Evolutionary conservation across 1,284 basidiomycete species (phyloP), one percentile per base, ranked within the genome.

Genomic region (Austroboletus olivaceoglutinosus): DNA sequence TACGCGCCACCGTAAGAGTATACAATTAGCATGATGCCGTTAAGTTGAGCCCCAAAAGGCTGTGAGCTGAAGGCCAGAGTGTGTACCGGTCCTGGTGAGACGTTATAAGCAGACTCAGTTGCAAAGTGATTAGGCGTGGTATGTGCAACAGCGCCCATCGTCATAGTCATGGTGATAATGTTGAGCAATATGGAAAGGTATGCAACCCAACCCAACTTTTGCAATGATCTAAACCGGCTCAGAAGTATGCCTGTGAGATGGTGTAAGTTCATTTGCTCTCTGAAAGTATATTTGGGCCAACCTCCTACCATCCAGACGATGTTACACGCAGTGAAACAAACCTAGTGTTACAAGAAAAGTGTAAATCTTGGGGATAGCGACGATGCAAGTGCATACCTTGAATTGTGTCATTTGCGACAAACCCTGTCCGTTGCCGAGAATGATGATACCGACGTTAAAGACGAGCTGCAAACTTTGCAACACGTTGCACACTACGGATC

Each of bases 1-100:
- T 51, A 70, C 66, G 81, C 74, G 36, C 83, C 83, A 42, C 81
- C 80, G 51, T 82, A 80, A 4, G 78, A 74, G 51, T 73, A 78
- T 1, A 85, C 82, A 67, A 83, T 82, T 49, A 83, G 77, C 78
- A 83, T 81, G 41, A 83, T 76, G 30, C 82, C 83, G 47, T 80
- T 79, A 4, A 85, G 72, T 68, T 82, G 69, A 9, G 56, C 39
- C 47, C 70, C 71, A 40, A 81, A 68, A 5, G 74, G 73, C 18
- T 73, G 61, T 1, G 55, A 51, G 13, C 70, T 73, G 51, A 83
- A 77, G 0, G 68, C 70, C n/a, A 68, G 29, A 0, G 76, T 77
- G 25, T 71, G 55, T 25, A 85, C 73, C 4, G 85, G 58, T 5
- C 58, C 64, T 0, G 0, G 0, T 1, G 16, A 70, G 5, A 75